Evolutionary conservation across 2,329 filamentous ascomycete species (phyloP).

Genomic region (Sphaceloma murrayae): DNA sequence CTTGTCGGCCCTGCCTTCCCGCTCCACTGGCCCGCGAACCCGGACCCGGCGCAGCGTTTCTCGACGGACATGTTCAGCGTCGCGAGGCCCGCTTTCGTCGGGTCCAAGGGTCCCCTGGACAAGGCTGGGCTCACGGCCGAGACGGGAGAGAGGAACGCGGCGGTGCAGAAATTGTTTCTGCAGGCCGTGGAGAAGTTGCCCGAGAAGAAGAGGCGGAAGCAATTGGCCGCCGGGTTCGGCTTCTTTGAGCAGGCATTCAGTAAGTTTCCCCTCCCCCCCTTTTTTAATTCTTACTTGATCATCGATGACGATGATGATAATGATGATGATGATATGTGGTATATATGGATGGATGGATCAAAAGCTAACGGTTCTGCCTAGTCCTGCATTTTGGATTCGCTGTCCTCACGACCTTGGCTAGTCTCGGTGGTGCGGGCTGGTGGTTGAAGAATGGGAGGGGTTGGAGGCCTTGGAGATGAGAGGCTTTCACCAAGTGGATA

Average conservation of each 20-base stretch:
- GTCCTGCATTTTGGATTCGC: conserved; percentile 12
- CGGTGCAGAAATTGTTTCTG: conserved; percentile 20
- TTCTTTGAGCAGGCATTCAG: conserved; percentile 31
- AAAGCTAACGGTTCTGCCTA: not conserved
- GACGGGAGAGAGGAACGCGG: conserved; percentile 15
- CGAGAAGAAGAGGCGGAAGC: conserved; percentile 25
- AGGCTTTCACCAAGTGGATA: too few relatives aligned
- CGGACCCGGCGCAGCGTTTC: conserved; percentile 32
- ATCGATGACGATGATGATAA: not conserved
- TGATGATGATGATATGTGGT: not conserved
- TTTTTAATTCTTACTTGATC: not conserved
- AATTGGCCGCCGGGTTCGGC: conserved; percentile 29
- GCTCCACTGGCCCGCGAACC: conserved; percentile 21
- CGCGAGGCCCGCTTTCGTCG: conserved; percentile 35
- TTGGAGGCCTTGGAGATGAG: conserved; percentile 13
- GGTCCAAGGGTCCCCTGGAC: conserved; percentile 14
- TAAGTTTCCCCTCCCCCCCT: not conserved
- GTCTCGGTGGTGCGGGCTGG: not conserved
- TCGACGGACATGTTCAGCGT: conserved; percentile 36
- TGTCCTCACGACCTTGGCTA: conserved; percentile 2
- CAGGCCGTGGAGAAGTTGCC: conserved; percentile 23
- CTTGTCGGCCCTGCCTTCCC: conserved; percentile 38
- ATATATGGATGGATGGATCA: not conserved
- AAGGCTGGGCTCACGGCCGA: conserved; percentile 14
- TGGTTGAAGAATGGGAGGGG: conserved; percentile 12